Evolutionary conservation across 257 asterid species (phyloP), one percentile per base, ranked within the genome.

Genomic region (Primulina huaijiensis): DNA sequence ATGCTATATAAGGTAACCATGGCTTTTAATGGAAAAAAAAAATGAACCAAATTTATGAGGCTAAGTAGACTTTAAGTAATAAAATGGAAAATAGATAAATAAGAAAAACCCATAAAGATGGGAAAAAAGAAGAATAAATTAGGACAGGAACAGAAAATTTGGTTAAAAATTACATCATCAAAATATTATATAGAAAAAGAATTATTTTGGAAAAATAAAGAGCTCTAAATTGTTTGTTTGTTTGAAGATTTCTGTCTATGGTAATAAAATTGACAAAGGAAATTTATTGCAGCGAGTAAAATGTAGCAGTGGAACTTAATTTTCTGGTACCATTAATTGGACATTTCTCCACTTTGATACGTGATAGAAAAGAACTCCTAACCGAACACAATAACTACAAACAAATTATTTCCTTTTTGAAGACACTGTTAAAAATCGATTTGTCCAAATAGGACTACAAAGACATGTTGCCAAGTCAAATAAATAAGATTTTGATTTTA

Each of bases 231-330:
- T 40, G 50, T 10, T 43, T 40, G 50, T 10, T 43, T 9, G 53
- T 27, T 27, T 2, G 30, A 27, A 12, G 53, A 30, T 67, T 37
- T 67, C 59, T 52, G 2, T 67, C 5, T 52, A 7, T 66, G 61
- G 31, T 50, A 16, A 66, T 66, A 16, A 66, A 66, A 11, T 50
- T 50, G 53, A 66, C 71, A 64, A 2, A 7, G 14, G 50, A 35
- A 29, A 27, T n/a, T 10, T 14, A 7, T 35, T 14, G 11, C 16
- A 31, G 11, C 7, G 7, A 35, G 43, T 35, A 35, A 35, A 35
- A 10, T 35, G 53, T 43, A 11, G 53, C 53, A 43, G 5, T 12
- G n/a, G 5, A 43, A 43, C 53, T n/a, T 43, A 43, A 35, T 64
- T n/a, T 21, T 35, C 29, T 64, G 21, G 46, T 9, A 38, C 9